Conservation (phyloP, 2,329 filamentous ascomycete species). For the Metarhizium guizhouense region DNA sequence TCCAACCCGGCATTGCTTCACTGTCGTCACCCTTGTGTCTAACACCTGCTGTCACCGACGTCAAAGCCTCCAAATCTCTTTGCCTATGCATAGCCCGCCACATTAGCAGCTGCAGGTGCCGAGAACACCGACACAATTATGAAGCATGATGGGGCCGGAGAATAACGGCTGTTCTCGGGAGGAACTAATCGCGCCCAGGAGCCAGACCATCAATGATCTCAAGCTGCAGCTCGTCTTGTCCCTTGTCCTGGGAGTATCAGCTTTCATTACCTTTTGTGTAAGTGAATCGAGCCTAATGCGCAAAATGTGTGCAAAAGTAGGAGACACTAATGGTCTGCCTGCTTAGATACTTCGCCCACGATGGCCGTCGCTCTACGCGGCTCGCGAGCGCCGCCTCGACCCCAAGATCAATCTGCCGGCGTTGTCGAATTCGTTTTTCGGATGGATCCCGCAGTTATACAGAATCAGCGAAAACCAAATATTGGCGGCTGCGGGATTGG, state of each 20-base stretch:
- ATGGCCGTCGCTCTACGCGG: slow-evolving; percentile 88
- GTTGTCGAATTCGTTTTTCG: slow-evolving; percentile 76
- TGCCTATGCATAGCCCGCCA: neutral
- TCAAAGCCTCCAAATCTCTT: neutral
- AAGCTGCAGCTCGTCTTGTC: slow-evolving; percentile 66
- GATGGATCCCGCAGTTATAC: slow-evolving; percentile 86
- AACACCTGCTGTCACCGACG: neutral
- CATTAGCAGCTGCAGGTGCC: neutral
- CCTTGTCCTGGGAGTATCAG: slow-evolving; percentile 56
- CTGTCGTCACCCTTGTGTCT: neutral
- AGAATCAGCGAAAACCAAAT: slow-evolving; percentile 83
- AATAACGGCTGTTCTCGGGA: slow-evolving; percentile 13
- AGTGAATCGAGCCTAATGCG: slow-evolving; percentile 17
- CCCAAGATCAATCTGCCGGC: slow-evolving; percentile 55
- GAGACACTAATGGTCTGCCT: neutral
- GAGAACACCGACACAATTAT: neutral
- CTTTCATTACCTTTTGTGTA: slow-evolving; percentile 71
- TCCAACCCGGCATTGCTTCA: neutral
- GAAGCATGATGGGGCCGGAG: slow-evolving; percentile 4
- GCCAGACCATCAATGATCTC: slow-evolving; percentile 31
- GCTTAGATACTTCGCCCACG: slow-evolving; percentile 72
- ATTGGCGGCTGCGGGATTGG: slow-evolving; percentile 79
- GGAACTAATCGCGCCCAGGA: slow-evolving; percentile 15
- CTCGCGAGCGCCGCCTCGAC: slow-evolving; percentile 68
- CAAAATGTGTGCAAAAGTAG: neutral